phyloP scores from a whole-genome alignment of 768 basidiomycete genomes.

The Strobilomyces confusus region DNA sequence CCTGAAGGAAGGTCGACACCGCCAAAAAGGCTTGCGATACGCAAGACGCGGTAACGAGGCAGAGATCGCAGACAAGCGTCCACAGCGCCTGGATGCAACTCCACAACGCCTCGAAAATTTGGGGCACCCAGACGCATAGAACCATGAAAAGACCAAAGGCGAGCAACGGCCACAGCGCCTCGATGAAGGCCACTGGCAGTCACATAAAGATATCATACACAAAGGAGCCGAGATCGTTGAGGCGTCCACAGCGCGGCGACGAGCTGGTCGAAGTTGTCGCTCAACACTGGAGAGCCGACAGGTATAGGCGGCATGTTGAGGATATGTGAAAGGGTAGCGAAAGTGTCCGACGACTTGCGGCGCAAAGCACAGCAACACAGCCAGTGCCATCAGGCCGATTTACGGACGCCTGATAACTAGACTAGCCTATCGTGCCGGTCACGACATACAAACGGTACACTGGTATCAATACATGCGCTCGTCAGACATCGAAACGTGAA shows the following conservation, averaged over 20 bases:
- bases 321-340: too few species aligned
- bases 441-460: background rate
- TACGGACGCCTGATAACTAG: too few species aligned
- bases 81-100: slow-evolving; percentile 1
- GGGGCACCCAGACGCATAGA: too few species aligned
- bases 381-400: too few species aligned
- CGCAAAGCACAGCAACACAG: too few species aligned
- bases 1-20: slow-evolving; percentile 22
- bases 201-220: too few species aligned
- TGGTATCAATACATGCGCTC: background rate
- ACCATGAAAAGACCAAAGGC: too few species aligned
- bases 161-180: too few species aligned
- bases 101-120: too few species aligned
- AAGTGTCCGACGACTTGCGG: too few species aligned
- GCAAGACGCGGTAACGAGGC: slow-evolving; percentile 4
- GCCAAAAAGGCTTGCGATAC: background rate
- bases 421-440: background rate
- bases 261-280: slow-evolving; percentile 12
- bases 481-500: background rate
- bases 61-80: slow-evolving; percentile 4
- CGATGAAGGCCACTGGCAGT: too few species aligned
- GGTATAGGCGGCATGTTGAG: slow-evolving; percentile 15
- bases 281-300: slow-evolving; percentile 13
- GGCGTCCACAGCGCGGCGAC: background rate
- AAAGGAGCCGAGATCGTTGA: too few species aligned